Evolutionary conservation across 208 protist species (phyloP).

Genomic region (Phytomonas francai): DNA sequence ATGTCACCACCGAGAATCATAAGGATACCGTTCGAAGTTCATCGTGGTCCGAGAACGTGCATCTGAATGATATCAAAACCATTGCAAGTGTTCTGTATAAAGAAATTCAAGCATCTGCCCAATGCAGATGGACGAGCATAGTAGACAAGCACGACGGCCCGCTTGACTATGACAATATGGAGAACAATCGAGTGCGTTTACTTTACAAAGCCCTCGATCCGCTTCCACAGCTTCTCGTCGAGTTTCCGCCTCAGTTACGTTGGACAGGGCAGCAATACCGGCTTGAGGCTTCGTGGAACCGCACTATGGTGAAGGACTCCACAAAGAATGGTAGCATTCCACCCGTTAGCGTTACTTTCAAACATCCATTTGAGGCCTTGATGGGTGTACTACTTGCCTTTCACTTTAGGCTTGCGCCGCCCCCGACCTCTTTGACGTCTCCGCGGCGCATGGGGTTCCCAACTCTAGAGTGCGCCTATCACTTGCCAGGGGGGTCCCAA

Average conservation of each 20-base stretch:
- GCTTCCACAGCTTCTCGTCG: slow-evolving; percentile 16
- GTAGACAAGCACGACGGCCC: neutral
- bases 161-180: neutral
- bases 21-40: neutral
- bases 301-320: neutral
- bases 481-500: neutral
- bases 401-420: neutral
- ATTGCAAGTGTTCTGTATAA: neutral
- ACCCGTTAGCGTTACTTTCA: neutral
- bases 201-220: slow-evolving; percentile 4
- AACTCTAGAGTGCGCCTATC: neutral
- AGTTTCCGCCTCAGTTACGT: slow-evolving; percentile 21
- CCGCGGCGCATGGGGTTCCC: neutral
- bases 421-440: neutral
- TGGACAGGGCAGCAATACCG: slow-evolving; percentile 26
- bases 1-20: neutral
- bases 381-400: slow-evolving; percentile 16
- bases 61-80: neutral
- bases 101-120: neutral
- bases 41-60: neutral
- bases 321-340: neutral
- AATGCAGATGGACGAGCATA: neutral
- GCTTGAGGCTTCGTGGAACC: neutral
- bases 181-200: neutral
- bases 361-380: slow-evolving; percentile 40